Evolutionary conservation across 208 protist genomes (phyloP).

Genomic region (Acanthamoeba royreba): DNA sequence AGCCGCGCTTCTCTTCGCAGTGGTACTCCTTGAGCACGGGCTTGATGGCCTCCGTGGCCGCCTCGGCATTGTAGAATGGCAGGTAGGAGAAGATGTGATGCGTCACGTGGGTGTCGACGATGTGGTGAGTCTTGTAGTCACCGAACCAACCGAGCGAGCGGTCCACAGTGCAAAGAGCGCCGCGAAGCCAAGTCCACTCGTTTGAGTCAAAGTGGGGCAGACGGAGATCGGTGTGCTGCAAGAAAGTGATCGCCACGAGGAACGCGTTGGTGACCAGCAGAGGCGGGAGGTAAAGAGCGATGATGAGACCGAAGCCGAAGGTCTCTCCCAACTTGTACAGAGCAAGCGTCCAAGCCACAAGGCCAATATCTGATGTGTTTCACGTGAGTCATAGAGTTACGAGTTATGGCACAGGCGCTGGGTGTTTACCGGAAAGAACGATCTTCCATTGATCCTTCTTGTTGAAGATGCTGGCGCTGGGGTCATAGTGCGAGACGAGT

Average conservation of each 20-base stretch:
- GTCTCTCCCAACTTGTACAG: constrained; percentile 67
- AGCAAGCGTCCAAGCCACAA: constrained; percentile 74
- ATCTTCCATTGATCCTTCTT: background rate
- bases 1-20: background rate
- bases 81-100: constrained; percentile 93
- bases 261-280: constrained; percentile 90
- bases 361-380: constrained; percentile 75
- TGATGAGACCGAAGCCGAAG: constrained; percentile 69
- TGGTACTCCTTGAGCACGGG: constrained; percentile 39
- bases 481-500: constrained; percentile 34
- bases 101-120: constrained; percentile 90
- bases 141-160: constrained; percentile 85
- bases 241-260: constrained; percentile 90
- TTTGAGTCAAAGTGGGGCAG: constrained; percentile 87
- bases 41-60: constrained; percentile 33
- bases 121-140: constrained; percentile 90
- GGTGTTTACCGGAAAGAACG: background rate
- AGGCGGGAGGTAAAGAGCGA: constrained; percentile 53
- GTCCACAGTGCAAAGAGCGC: constrained; percentile 89
- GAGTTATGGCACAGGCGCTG: background rate
- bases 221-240: constrained; percentile 90
- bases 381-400: background rate
- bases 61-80: constrained; percentile 88
- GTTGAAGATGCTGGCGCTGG: constrained; percentile 34
- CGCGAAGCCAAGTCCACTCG: constrained; percentile 91